Evolutionary conservation across 768 basidiomycete genomes (phyloP).

Genomic region (Pulveroboletus sp.): DNA sequence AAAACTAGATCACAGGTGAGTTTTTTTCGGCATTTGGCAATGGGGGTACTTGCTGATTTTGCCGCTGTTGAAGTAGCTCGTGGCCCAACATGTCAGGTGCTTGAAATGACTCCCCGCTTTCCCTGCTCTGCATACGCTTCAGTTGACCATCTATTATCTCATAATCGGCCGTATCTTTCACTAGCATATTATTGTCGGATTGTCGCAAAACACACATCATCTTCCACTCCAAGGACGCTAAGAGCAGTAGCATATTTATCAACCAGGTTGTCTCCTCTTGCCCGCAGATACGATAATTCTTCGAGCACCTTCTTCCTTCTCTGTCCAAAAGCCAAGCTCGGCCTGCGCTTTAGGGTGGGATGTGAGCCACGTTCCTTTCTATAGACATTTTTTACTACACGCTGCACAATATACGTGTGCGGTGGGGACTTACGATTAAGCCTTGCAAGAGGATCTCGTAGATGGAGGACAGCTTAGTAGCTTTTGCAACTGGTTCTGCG

Average conservation of each 20-base stretch:
- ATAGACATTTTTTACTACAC: constrained; percentile 6
- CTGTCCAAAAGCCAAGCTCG: constrained; percentile 84
- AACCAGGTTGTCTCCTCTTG: constrained; percentile 25
- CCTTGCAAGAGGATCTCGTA: constrained; percentile 77
- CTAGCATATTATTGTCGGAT: constrained; percentile 18
- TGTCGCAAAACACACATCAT: constrained; percentile 15
- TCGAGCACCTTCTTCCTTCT: constrained; percentile 77
- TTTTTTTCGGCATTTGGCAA: constrained; percentile 2
- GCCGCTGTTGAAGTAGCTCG: constrained; percentile 10
- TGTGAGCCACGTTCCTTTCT: constrained; percentile 66
- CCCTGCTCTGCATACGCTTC: constrained; percentile 1
- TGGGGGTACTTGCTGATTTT: constrained; percentile 4
- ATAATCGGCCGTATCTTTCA: constrained; percentile 10
- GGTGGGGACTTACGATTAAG: constrained; percentile 55
- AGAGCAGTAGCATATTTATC: constrained; percentile 18
- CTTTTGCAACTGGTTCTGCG: constrained; percentile 54
- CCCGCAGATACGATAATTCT: constrained; percentile 47
- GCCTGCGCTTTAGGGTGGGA: constrained; percentile 83
- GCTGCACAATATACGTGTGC: background rate
- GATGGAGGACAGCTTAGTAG: constrained; percentile 64
- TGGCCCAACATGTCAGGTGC: constrained; percentile 13
- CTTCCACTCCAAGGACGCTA: constrained; percentile 7
- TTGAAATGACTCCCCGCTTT: constrained; percentile 13
- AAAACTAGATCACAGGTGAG: constrained; percentile 41
- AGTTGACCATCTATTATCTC: constrained; percentile 10